Conservation (phyloP, 2,329 filamentous ascomycete species). For the Cladosporium sp. region DNA sequence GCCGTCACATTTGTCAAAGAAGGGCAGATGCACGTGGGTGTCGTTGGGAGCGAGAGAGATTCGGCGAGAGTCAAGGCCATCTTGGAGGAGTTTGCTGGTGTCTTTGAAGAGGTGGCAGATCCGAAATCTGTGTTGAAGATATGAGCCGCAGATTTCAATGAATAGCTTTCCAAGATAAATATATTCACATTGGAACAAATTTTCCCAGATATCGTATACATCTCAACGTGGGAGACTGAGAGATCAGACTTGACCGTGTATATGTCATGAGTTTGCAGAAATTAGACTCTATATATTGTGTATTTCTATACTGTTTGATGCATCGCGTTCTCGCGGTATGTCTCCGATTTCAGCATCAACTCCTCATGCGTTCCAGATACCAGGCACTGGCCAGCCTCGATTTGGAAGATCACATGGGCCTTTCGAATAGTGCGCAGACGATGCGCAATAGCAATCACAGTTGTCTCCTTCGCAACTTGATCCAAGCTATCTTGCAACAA, state of each 20-base stretch:
- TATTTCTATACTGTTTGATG: constrained; percentile 7
- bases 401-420: constrained; percentile 40
- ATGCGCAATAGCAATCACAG: constrained; percentile 94
- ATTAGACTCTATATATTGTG: background rate
- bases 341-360: constrained; percentile 34
- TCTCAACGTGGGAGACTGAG: too few relatives aligned
- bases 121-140: background rate
- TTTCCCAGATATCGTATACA: too few relatives aligned
- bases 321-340: constrained; percentile 8
- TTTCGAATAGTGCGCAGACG: constrained; percentile 77
- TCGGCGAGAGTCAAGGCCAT: constrained; percentile 40
- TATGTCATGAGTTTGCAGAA: background rate
- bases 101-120: constrained; percentile 34
- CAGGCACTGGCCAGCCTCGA: constrained; percentile 45
- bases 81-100: constrained; percentile 46
- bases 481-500: constrained; percentile 91
- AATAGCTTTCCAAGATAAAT: background rate
- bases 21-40: constrained; percentile 49
- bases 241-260: too few relatives aligned
- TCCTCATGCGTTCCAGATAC: constrained; percentile 46
- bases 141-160: too few relatives aligned
- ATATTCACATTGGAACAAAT: background rate
- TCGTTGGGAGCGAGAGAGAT: constrained; percentile 51
- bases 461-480: constrained; percentile 74
- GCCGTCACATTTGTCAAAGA: constrained; percentile 54